Evolutionary conservation across 2,329 filamentous ascomycete species (phyloP), one percentile per base, ranked within the genome.

Genomic region (Aureobasidium subglaciale): DNA sequence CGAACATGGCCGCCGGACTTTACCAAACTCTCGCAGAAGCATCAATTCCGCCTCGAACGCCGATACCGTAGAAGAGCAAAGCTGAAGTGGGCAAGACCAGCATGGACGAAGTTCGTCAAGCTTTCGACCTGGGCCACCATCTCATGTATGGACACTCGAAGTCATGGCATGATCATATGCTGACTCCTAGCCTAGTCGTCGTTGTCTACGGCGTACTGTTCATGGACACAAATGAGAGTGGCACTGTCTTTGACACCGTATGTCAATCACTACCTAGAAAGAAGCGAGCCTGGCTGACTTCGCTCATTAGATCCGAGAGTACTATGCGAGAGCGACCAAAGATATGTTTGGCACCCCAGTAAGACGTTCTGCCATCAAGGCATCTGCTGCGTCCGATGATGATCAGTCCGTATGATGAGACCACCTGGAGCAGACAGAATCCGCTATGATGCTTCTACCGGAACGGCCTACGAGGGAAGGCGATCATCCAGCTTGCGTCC

Each of bases 1-100:
- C 87, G 86, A 67, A 74, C 82, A 61, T 92, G 88, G 88, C 88
- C 88, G 56, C 88, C 88, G 11, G 84, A 90, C 70, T 87, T 92
- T 70, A 73, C 77, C 59, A 80, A 82, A 66, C 78, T 92, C 58
- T 82, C 82, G 34, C 73, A 77, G 43, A 86, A 87, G 69, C 83
- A 90, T 65, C 85, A 91, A 70, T 86, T 91, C 67, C 79, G 83
- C 40, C 85, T 90, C 63, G 88, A 92, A 75, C 84, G 87, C 68
- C 85, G 86, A 66, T 91, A 86, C 72, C 87, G 89, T 71, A 78
- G 88, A 52, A 79, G 88, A 54, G 71, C 86, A 24, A 77, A 78
- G 57, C 70, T 87, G 62, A 81, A 82, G 63, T 80, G 79, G 65
- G 76, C 78, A 37, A 74, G 83, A 20, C 85, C 86, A 8, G 69